phyloP scores from a whole-genome alignment of 345 rosid species.

The Firmiana major region DNA sequence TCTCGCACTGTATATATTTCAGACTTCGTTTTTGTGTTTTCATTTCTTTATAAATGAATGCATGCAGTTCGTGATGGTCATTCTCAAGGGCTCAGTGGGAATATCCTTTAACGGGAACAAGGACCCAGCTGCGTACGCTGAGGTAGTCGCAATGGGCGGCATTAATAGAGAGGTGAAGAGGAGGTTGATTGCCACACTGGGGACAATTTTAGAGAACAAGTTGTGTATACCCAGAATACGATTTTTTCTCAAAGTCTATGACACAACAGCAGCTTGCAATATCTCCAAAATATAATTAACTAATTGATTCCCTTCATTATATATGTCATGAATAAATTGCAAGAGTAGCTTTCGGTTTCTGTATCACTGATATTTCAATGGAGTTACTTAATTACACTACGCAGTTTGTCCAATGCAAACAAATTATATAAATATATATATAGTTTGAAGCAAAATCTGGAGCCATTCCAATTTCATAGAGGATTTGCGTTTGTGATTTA shows the following conservation, averaged over 20 bases:
- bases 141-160: slow-evolving; percentile 89
- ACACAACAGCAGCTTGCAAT: slow-evolving; percentile 37
- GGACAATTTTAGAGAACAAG: slow-evolving; percentile 45
- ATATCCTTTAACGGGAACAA: slow-evolving; percentile 77
- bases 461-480: neutral
- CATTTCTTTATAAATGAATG: neutral
- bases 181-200: slow-evolving; percentile 56
- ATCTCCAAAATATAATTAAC: neutral
- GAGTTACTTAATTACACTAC: neutral
- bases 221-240: slow-evolving; percentile 54
- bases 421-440: neutral
- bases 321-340: neutral
- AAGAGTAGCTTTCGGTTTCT: neutral
- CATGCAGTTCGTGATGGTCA: slow-evolving; percentile 86
- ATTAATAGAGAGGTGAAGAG: slow-evolving; percentile 64
- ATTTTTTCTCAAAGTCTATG: slow-evolving; percentile 74
- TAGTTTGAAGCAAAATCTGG: neutral
- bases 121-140: slow-evolving; percentile 79
- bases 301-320: no score
- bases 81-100: slow-evolving; percentile 65
- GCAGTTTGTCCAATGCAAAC: neutral
- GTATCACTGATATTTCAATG: neutral
- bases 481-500: neutral
- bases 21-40: neutral
- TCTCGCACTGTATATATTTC: no score